A percentile compares a stretch with the other conserved stretches of the same genome.
Evolutionary conservation across 345 rosid genomes (phyloP).

Genomic region (Brassica juncea): DNA sequence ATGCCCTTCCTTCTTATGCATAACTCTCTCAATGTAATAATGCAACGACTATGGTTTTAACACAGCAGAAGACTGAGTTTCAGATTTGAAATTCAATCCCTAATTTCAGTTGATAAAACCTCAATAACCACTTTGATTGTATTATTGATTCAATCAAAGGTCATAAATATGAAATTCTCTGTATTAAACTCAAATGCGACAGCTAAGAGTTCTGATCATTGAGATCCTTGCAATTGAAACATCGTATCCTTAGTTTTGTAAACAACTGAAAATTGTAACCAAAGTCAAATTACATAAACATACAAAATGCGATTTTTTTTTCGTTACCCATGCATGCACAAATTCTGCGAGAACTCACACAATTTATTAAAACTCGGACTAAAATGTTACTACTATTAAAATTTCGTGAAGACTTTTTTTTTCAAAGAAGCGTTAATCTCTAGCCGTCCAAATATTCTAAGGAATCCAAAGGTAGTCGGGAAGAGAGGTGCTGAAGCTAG

Average conservation of each 20-base stretch:
- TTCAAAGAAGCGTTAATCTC: not conserved
- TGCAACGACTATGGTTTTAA: slow-evolving; percentile 37
- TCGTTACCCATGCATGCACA: not conserved
- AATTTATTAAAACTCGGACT: not conserved
- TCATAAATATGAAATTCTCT: not conserved
- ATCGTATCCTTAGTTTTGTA: not conserved
- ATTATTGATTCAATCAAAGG: not conserved
- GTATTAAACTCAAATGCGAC: not conserved
- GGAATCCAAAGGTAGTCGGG: not conserved
- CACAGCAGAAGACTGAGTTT: not conserved
- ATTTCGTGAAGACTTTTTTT: not conserved
- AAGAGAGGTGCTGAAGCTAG: not conserved
- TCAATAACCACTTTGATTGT: not conserved
- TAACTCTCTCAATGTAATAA: slow-evolving; percentile 67
- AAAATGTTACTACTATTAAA: not conserved
- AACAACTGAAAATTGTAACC: not conserved
- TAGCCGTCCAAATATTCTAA: not conserved
- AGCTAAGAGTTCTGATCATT: not conserved
- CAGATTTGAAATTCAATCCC: not conserved
- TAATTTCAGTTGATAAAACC: not conserved
- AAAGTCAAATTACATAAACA: not conserved
- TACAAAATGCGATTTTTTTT: not conserved
- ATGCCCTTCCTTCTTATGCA: slow-evolving; percentile 59
- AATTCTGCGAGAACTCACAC: not conserved
- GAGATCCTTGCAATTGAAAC: not conserved